Conservation (phyloP, 2,329 filamentous ascomycete species). For the Eutypella sp. region DNA sequence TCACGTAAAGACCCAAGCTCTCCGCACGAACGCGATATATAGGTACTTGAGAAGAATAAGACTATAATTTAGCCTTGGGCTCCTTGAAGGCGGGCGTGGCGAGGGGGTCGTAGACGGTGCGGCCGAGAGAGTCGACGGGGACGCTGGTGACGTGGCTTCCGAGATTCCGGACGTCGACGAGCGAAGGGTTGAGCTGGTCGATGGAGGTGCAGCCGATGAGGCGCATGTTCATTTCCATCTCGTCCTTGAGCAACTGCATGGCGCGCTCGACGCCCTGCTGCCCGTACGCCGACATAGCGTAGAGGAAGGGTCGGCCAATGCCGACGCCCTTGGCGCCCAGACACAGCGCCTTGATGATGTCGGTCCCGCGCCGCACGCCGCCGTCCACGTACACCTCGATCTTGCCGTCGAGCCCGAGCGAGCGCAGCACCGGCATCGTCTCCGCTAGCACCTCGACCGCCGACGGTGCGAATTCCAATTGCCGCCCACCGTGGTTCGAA, state of each 20-base stretch:
- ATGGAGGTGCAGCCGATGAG: conserved; percentile 75
- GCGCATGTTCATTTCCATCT: conserved; percentile 99
- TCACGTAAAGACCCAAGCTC: no score
- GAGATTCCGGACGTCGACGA: conserved; percentile 75
- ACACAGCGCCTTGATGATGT: conserved; percentile 93
- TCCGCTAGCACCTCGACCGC: conserved; percentile 88
- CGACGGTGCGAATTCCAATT: conserved; percentile 87
- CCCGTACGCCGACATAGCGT: conserved; percentile 92
- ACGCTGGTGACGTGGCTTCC: conserved; percentile 45
- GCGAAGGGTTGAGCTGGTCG: conserved; percentile 70
- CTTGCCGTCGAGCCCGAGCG: conserved; percentile 65
- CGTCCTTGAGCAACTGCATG: conserved; percentile 88
- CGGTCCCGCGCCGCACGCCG: conserved; percentile 81
- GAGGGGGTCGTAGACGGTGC: conserved; percentile 50
- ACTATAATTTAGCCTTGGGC: conserved; percentile 32
- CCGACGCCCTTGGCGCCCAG: conserved; percentile 88
- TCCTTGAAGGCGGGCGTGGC: conserved; percentile 44
- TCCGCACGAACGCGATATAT: no score
- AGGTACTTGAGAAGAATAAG: no score
- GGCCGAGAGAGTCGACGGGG: conserved; percentile 44
- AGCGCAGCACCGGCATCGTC: conserved; percentile 80
- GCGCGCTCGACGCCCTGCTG: conserved; percentile 81
- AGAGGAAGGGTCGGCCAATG: conserved; percentile 91
- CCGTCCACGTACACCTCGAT: conserved; percentile 91
- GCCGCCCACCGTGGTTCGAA: conserved; percentile 92